Percentiles rank a stretch among this genome's conserved stretches.
phyloP scores from a whole-genome alignment of 805 yeast species.

The Hanseniaspora jakobsenii region DNA sequence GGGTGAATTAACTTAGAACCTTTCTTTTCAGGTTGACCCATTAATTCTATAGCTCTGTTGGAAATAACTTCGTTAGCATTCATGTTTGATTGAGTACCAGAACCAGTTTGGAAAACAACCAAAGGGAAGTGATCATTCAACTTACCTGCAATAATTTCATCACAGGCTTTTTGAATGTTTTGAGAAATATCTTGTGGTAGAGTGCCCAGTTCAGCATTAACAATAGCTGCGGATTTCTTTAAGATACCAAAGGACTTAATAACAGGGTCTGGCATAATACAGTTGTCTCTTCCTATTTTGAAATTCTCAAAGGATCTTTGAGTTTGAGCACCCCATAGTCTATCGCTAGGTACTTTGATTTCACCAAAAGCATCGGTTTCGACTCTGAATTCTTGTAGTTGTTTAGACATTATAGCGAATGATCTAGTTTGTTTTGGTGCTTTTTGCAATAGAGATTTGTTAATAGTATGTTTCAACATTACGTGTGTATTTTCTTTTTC shows the following conservation, averaged over 20 bases:
- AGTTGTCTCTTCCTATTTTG: slow-evolving; percentile 88
- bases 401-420: slow-evolving; percentile 10
- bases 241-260: slow-evolving; percentile 85
- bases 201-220: slow-evolving; percentile 67
- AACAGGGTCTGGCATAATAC: slow-evolving; percentile 82
- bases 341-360: slow-evolving; percentile 73
- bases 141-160: slow-evolving; percentile 87
- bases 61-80: slow-evolving; percentile 98
- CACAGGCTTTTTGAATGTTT: slow-evolving; percentile 88
- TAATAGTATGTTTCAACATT: slow-evolving; percentile 7
- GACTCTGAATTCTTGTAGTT: slow-evolving; percentile 34
- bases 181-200: slow-evolving; percentile 72
- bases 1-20: slow-evolving; percentile 95
- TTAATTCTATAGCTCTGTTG: slow-evolving; percentile 91
- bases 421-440: neutral
- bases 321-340: slow-evolving; percentile 98
- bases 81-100: slow-evolving; percentile 98
- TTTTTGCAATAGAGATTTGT: neutral
- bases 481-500: neutral
- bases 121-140: slow-evolving; percentile 90
- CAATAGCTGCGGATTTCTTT: slow-evolving; percentile 90
- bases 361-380: slow-evolving; percentile 97
- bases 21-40: slow-evolving; percentile 61
- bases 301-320: slow-evolving; percentile 87
- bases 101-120: slow-evolving; percentile 97